Conservation (phyloP, 2,329 filamentous ascomycete species). For the Hypoxylon sp. region DNA sequence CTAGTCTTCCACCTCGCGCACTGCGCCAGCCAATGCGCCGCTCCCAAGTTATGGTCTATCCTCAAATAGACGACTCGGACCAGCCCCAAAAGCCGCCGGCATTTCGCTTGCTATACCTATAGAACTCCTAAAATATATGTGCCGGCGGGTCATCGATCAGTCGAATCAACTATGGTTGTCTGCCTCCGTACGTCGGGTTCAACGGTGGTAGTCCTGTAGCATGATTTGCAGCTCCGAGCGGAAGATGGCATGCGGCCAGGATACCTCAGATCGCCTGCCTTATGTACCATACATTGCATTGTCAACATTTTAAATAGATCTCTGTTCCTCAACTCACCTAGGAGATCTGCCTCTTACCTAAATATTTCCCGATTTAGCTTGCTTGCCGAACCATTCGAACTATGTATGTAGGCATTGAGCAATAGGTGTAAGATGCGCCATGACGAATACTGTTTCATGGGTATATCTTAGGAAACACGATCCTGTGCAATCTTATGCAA, state of each 20-base stretch:
- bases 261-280: constrained; percentile 32
- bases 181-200: constrained; percentile 16
- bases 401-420: no score
- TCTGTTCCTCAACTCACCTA: constrained; percentile 34
- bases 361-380: not conserved
- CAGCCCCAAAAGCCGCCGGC: constrained; percentile 29
- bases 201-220: constrained; percentile 34
- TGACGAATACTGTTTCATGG: no score
- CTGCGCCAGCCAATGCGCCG: constrained; percentile 91
- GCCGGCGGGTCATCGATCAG: constrained; percentile 29
- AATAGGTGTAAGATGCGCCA: no score
- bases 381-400: no score
- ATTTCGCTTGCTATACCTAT: constrained; percentile 31
- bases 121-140: constrained; percentile 37
- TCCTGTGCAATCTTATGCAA: no score
- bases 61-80: constrained; percentile 75
- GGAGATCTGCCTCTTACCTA: not conserved
- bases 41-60: constrained; percentile 91
- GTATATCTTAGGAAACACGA: no score
- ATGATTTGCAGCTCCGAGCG: constrained; percentile 38
- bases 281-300: constrained; percentile 46
- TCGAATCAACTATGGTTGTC: constrained; percentile 15
- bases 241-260: constrained; percentile 33
- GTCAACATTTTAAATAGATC: constrained; percentile 41
- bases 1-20: constrained; percentile 95